Evolutionary conservation across 345 rosid species (phyloP).

Genomic region (Gossypium raimondii): DNA sequence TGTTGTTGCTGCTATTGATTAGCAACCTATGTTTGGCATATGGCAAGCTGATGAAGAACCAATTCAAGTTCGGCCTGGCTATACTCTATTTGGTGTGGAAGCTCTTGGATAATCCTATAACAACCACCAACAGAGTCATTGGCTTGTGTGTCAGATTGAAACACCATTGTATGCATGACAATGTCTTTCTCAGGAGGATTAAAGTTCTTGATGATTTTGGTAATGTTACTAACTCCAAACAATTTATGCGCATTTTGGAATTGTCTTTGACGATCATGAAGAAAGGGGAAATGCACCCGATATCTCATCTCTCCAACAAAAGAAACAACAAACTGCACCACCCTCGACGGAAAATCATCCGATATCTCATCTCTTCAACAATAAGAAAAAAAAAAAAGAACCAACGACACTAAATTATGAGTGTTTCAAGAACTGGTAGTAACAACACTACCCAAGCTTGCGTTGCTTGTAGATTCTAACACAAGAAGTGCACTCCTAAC

Average conservation of each 20-base stretch:
- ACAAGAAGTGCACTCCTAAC: slow-evolving; percentile 80
- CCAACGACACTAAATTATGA: background rate
- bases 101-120: slow-evolving; percentile 56
- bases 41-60: slow-evolving; percentile 8
- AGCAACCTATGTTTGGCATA: background rate
- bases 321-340: too few relatives aligned
- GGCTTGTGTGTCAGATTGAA: slow-evolving; percentile 81
- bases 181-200: slow-evolving; percentile 61
- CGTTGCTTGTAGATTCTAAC: slow-evolving; percentile 94
- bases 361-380: background rate
- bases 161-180: slow-evolving; percentile 79
- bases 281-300: slow-evolving; percentile 40
- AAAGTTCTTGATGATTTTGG: slow-evolving; percentile 70
- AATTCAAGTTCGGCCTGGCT: slow-evolving; percentile 52
- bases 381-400: background rate
- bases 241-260: slow-evolving; percentile 91
- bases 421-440: background rate
- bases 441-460: slow-evolving; percentile 44
- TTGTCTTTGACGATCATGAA: slow-evolving; percentile 69
- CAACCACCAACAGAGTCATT: slow-evolving; percentile 81
- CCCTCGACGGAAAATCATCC: background rate
- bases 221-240: slow-evolving; percentile 86
- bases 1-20: background rate
- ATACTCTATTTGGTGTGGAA: slow-evolving; percentile 62
- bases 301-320: too few relatives aligned